Evolutionary conservation across 176 grass and related monocot genomes (phyloP).

Genomic region (Olyra latifolia): DNA sequence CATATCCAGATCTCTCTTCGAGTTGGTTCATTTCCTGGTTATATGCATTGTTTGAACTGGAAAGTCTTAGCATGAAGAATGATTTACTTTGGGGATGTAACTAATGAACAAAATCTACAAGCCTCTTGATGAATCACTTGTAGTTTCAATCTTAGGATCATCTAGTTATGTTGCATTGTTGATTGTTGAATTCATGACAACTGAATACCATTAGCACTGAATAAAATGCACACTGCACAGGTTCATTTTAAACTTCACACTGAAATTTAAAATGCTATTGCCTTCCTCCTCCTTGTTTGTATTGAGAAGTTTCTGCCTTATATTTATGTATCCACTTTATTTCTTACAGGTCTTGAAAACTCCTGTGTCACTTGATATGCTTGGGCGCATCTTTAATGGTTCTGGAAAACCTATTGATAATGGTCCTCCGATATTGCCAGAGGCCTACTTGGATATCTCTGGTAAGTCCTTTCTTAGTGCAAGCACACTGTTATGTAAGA

Average conservation of each 20-base stretch:
- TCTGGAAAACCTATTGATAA: conserved; percentile 99
- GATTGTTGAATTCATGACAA: neutral
- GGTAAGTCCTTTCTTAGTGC: conserved; percentile 52
- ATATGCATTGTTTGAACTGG: neutral
- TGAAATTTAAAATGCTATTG: neutral
- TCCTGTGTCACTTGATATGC: conserved; percentile 98
- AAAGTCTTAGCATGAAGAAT: neutral
- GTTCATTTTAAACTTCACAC: too few species aligned
- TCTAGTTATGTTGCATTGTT: neutral
- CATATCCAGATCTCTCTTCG: neutral
- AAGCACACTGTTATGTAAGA: conserved; percentile 6
- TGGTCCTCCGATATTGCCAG: conserved; percentile 86
- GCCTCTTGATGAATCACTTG: neutral
- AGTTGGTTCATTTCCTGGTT: neutral
- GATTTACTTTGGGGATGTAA: neutral
- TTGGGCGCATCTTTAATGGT: conserved; percentile 99
- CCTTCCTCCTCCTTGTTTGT: neutral
- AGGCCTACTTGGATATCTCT: conserved; percentile 99
- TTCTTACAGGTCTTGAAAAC: conserved; percentile 86
- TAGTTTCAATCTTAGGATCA: neutral
- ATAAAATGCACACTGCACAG: neutral
- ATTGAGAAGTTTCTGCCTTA: neutral
- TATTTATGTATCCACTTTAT: conserved; percentile 7
- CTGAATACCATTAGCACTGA: neutral
- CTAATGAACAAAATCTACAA: neutral